Conservation (phyloP, 2,329 filamentous ascomycete species). For the Aspergillus pseudoglaucus region DNA sequence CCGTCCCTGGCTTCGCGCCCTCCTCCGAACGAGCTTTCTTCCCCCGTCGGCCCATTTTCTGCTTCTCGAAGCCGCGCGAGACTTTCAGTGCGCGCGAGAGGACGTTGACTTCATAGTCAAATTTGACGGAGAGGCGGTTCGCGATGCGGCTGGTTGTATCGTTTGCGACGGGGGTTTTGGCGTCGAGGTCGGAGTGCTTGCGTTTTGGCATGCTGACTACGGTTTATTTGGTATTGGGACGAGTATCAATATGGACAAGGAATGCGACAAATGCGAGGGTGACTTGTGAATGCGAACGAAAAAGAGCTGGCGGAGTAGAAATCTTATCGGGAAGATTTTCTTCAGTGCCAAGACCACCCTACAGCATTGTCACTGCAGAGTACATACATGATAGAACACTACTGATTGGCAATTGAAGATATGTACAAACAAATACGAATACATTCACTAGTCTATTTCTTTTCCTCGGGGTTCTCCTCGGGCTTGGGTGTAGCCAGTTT, state of each 20-base stretch:
- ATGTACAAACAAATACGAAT: conserved; percentile 31
- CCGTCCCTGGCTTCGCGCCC: conserved; percentile 35
- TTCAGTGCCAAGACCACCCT: not conserved
- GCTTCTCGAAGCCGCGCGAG: conserved; percentile 56
- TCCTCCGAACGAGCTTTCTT: conserved; percentile 43
- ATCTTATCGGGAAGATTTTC: no score
- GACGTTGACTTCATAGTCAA: conserved; percentile 45
- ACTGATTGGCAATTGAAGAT: conserved; percentile 12
- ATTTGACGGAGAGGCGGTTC: conserved; percentile 39
- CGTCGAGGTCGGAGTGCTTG: conserved; percentile 30
- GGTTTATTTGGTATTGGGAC: no score
- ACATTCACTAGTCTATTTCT: conserved; percentile 62
- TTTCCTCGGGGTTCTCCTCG: conserved; percentile 82
- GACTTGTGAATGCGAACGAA: no score
- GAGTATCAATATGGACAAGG: no score
- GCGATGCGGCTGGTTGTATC: conserved; percentile 19
- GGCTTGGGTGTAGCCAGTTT: conserved; percentile 94
- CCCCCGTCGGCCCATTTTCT: conserved; percentile 55
- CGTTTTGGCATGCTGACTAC: conserved; percentile 32
- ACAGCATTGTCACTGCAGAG: no score
- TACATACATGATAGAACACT: no score
- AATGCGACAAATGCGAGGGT: no score
- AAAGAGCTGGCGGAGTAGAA: no score
- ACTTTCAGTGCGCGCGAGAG: conserved; percentile 51
- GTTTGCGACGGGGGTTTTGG: conserved; percentile 6